Percentiles rank a stretch among this genome's conserved stretches.
phyloP scores from a whole-genome alignment of 2,329 filamentous ascomycete species.

The Paracorniculantispora psalliotae region DNA sequence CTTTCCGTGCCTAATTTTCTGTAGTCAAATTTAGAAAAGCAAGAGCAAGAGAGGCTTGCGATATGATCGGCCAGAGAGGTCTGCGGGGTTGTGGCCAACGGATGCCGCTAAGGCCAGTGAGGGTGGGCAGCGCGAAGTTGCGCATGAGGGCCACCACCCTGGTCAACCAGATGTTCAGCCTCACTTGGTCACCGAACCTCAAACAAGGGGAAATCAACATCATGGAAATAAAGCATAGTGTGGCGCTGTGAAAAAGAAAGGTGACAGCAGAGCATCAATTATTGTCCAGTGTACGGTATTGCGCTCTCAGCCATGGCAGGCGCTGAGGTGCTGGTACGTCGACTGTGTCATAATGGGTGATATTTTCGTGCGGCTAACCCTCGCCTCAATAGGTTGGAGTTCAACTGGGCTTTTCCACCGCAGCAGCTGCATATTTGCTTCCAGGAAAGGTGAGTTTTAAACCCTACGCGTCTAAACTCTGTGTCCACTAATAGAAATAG shows the following conservation, averaged over 20 bases:
- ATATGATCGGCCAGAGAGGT: background rate
- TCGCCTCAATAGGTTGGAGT: background rate
- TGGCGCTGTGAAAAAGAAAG: background rate
- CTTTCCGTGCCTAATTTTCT: too few species aligned
- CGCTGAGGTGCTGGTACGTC: background rate
- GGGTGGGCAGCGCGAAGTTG: background rate
- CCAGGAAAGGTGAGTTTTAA: background rate
- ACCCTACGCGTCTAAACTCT: background rate
- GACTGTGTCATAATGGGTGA: background rate
- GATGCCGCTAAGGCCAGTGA: background rate
- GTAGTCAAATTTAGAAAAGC: background rate
- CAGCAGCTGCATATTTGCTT: background rate
- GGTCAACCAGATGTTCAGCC: background rate
- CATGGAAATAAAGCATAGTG: background rate
- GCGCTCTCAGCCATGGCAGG: background rate
- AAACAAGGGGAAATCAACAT: background rate
- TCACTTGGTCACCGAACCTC: background rate
- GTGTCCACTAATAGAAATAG: background rate
- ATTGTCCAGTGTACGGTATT: background rate
- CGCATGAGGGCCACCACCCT: background rate
- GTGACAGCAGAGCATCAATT: background rate
- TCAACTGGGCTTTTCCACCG: background rate
- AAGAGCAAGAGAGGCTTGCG: background rate
- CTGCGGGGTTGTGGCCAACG: background rate
- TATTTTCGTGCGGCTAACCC: background rate